A percentile compares a stretch with the other conserved stretches of the same genome.
Evolutionary conservation across 768 basidiomycete genomes (phyloP).

Genomic region (Solioccasus polychromus): DNA sequence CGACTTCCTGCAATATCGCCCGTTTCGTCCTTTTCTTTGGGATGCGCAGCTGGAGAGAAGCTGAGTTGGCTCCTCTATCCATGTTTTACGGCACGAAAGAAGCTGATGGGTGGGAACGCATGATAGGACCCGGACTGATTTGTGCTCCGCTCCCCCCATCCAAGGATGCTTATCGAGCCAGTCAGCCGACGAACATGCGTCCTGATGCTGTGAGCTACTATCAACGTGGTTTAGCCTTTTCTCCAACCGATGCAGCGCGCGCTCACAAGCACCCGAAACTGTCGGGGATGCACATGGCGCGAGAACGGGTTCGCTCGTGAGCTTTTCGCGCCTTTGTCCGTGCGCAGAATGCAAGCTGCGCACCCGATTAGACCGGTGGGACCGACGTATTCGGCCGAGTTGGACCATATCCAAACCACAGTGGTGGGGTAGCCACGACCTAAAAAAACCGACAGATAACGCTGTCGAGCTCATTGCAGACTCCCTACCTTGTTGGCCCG

Average conservation of each 20-base stretch:
- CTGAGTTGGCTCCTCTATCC: constrained; percentile 2
- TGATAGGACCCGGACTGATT: not conserved
- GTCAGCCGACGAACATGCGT: not conserved
- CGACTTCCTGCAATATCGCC: constrained; percentile 16
- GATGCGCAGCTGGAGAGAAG: constrained; percentile 13
- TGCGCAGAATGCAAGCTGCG: not conserved
- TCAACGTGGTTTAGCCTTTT: constrained; percentile 28
- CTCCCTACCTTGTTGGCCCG: too few relatives aligned
- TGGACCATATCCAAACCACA: not conserved
- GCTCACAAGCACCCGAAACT: not conserved
- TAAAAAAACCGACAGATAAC: not conserved
- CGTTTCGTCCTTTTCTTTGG: constrained; percentile 5
- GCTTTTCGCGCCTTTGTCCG: too few relatives aligned
- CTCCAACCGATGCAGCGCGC: not conserved
- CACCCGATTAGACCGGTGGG: too few relatives aligned
- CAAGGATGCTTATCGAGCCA: too few relatives aligned
- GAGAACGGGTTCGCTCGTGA: too few relatives aligned
- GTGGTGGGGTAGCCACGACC: not conserved
- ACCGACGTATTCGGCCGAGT: too few relatives aligned
- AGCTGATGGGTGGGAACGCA: constrained; percentile 5
- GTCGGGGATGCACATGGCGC: too few relatives aligned
- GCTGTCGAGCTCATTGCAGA: not conserved
- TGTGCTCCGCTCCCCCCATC: not conserved
- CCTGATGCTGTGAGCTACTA: not conserved
- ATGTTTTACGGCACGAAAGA: constrained; percentile 14